phyloP scores from a whole-genome alignment of 2,329 filamentous ascomycete genomes.

The Penicillium olsonii region DNA sequence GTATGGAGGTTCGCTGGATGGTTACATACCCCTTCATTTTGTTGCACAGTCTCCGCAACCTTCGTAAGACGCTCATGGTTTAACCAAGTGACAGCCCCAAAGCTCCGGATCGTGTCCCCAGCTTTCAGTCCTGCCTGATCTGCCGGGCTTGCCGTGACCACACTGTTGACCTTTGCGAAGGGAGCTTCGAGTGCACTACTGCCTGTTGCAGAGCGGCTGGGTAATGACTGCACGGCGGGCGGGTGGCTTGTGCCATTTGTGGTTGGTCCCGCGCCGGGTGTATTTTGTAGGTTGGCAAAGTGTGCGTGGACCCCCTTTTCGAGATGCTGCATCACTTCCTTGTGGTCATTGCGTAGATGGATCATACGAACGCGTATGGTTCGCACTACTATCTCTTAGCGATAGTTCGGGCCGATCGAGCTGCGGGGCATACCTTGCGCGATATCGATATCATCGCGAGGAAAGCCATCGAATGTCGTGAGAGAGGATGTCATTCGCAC shows the following conservation, averaged over 20 bases:
- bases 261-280: slow-evolving; percentile 42
- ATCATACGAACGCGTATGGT: slow-evolving; percentile 93
- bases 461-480: slow-evolving; percentile 86
- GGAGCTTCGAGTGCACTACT: slow-evolving; percentile 55
- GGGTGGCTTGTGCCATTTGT: slow-evolving; percentile 24
- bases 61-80: slow-evolving; percentile 86
- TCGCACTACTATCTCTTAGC: slow-evolving; percentile 62
- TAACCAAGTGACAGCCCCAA: slow-evolving; percentile 78
- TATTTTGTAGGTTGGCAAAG: slow-evolving; percentile 71
- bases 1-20: not conserved
- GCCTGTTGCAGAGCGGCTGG: slow-evolving; percentile 12
- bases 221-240: slow-evolving; percentile 24
- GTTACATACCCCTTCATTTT: slow-evolving; percentile 77
- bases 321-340: slow-evolving; percentile 77
- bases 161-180: slow-evolving; percentile 88
- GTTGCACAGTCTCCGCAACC: slow-evolving; percentile 86
- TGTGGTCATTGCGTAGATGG: slow-evolving; percentile 88
- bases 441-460: slow-evolving; percentile 89
- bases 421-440: slow-evolving; percentile 70
- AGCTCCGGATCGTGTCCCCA: slow-evolving; percentile 79
- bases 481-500: slow-evolving; percentile 90
- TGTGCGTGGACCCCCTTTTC: slow-evolving; percentile 87
- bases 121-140: slow-evolving; percentile 75
- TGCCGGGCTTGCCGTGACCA: slow-evolving; percentile 77
- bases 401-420: slow-evolving; percentile 1